These are phyloP conservation scores for Picochlorum costavermella DNA, from an alignment of 139 green algal genomes.

Conservation along the genomic window DNA sequence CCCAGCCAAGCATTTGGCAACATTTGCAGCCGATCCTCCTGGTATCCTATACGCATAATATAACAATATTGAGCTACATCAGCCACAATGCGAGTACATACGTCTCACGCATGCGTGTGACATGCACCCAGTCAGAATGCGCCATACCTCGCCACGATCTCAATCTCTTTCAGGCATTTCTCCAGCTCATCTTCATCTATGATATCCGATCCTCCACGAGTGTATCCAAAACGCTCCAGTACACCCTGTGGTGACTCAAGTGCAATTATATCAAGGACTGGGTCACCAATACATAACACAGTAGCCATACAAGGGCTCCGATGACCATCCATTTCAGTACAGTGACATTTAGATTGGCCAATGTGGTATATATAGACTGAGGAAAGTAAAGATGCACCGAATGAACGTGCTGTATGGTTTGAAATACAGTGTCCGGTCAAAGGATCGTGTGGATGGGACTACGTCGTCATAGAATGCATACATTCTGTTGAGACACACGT, in stretches of 20 bases:
- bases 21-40: slow-evolving; percentile 75
- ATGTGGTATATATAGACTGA: no score
- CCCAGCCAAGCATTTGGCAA: slow-evolving; percentile 37
- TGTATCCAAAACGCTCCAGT: slow-evolving; percentile 3
- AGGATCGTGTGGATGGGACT: no score
- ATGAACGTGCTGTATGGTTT: no score
- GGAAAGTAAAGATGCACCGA: no score
- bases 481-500: no score
- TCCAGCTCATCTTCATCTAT: slow-evolving; percentile 18
- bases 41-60: slow-evolving; percentile 20
- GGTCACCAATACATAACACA: slow-evolving; percentile 7
- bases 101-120: no score
- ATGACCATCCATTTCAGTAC: no score
- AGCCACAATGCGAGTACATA: no score
- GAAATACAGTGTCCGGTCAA: no score
- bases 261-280: slow-evolving; percentile 30
- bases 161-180: slow-evolving; percentile 14
- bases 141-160: slow-evolving; percentile 10
- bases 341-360: no score
- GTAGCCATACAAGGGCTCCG: not conserved
- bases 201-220: slow-evolving; percentile 19
- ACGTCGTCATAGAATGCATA: no score
- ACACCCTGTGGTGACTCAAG: not conserved
- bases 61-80: not conserved
- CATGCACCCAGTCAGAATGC: slow-evolving; percentile 2